phyloP scores from a whole-genome alignment of 345 rosid genomes.

The Dipteronia sinensis region DNA sequence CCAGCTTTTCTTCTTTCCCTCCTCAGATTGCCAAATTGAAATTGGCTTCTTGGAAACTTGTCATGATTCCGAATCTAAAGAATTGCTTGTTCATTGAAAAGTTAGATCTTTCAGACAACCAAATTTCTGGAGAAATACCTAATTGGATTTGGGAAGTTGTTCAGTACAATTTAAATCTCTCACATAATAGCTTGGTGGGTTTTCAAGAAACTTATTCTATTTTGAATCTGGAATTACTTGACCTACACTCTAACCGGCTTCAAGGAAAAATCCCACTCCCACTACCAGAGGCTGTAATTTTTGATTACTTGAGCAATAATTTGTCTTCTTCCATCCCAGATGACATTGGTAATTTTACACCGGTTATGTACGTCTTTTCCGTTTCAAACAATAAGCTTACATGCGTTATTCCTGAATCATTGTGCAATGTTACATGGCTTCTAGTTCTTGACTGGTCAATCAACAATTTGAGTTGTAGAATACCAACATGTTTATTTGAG shows the following conservation, averaged over 20 bases:
- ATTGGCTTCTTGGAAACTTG: slow-evolving; percentile 47
- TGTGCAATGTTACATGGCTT: neutral
- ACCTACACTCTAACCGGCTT: slow-evolving; percentile 35
- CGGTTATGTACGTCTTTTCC: slow-evolving; percentile 4
- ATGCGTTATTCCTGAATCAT: slow-evolving; percentile 11
- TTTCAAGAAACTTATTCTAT: slow-evolving; percentile 9
- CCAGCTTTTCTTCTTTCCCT: neutral
- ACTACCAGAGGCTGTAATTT: neutral
- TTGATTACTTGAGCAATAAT: slow-evolving; percentile 41
- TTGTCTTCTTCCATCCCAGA: slow-evolving; percentile 32
- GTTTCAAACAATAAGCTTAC: slow-evolving; percentile 31
- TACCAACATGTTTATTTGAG: slow-evolving; percentile 24
- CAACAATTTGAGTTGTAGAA: slow-evolving; percentile 5
- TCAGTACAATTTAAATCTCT: neutral
- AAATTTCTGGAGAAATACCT: slow-evolving; percentile 39
- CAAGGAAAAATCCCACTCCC: slow-evolving; percentile 26
- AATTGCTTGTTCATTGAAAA: rapidly evolving
- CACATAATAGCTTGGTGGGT: slow-evolving; percentile 15
- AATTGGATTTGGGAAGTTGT: slow-evolving; percentile 39
- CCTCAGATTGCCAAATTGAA: slow-evolving; percentile 21
- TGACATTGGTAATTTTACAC: slow-evolving; percentile 7
- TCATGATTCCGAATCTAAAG: slow-evolving; percentile 31
- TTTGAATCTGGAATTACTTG: neutral
- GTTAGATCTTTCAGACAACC: slow-evolving; percentile 53
- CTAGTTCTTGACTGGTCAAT: no score